Percentiles rank a stretch among this genome's conserved stretches.
phyloP scores from a whole-genome alignment of 2,329 filamentous ascomycete species.

The Fusarium denticulatum region DNA sequence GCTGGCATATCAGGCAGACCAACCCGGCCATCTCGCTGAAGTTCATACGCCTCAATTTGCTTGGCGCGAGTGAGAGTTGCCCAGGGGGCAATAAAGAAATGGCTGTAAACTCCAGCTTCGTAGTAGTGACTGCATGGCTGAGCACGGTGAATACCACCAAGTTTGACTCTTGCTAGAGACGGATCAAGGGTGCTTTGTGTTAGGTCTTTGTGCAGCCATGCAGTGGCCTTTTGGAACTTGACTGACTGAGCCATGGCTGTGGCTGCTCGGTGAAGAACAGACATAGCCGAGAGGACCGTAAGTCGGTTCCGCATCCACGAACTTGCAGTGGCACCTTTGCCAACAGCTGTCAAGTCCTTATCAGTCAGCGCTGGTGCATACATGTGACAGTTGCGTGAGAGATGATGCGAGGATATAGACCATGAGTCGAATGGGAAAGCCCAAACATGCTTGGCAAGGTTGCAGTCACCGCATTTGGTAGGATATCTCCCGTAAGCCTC shows the following conservation, averaged over 20 bases:
- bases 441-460: slow-evolving; percentile 56
- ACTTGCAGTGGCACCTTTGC: slow-evolving; percentile 27
- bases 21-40: slow-evolving; percentile 23
- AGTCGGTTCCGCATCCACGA: slow-evolving; percentile 52
- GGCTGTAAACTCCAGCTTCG: slow-evolving; percentile 45
- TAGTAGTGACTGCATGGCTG: slow-evolving; percentile 54
- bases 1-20: slow-evolving; percentile 18
- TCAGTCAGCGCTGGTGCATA: slow-evolving; percentile 44
- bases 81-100: slow-evolving; percentile 46
- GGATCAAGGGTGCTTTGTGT: slow-evolving; percentile 17
- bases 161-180: slow-evolving; percentile 47
- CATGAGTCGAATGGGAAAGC: slow-evolving; percentile 57
- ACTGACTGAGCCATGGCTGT: slow-evolving; percentile 48
- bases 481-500: slow-evolving; percentile 54
- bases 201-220: slow-evolving; percentile 46
- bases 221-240: slow-evolving; percentile 44
- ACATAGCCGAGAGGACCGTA: slow-evolving; percentile 46
- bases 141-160: slow-evolving; percentile 55
- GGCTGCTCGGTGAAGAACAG: slow-evolving; percentile 46
- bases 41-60: slow-evolving; percentile 39
- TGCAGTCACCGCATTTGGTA: slow-evolving; percentile 52
- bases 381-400: slow-evolving; percentile 48
- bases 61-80: slow-evolving; percentile 24
- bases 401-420: slow-evolving; percentile 53
- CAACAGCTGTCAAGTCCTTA: slow-evolving; percentile 12